These are phyloP conservation scores for Mycena sp. DNA, from an alignment of 1,284 basidiomycete species.

Conservation along the genomic window DNA sequence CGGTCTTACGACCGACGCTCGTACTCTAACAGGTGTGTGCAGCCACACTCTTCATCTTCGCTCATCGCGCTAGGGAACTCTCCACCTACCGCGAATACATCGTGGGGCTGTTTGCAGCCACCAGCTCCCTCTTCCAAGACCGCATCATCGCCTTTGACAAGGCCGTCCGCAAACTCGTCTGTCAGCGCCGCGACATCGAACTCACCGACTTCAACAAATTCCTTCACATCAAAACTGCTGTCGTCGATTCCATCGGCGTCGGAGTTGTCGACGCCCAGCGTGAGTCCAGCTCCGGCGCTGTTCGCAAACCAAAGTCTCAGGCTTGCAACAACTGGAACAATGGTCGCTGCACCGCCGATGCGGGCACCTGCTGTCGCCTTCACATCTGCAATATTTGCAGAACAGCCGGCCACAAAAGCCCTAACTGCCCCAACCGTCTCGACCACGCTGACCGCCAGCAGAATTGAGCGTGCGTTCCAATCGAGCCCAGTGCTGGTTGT, in stretches of 20 bases:
- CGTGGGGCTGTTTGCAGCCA: slow-evolving; percentile 20
- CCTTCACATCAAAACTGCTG: slow-evolving; percentile 19
- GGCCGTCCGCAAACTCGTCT: slow-evolving; percentile 22
- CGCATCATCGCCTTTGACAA: slow-evolving; percentile 28
- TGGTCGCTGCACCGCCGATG: background rate
- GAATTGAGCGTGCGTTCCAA: no score
- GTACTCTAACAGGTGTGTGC: slow-evolving; percentile 1
- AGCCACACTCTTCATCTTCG: slow-evolving; percentile 21
- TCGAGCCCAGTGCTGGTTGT: no score
- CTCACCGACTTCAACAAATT: slow-evolving; percentile 22
- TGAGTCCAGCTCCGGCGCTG: background rate
- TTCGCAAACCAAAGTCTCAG: background rate
- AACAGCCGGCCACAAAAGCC: slow-evolving; percentile 7
- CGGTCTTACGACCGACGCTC: no score
- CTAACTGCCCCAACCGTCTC: slow-evolving; percentile 8
- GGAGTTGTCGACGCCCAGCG: slow-evolving; percentile 3
- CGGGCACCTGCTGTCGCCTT: slow-evolving; percentile 6
- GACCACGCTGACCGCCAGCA: slow-evolving; percentile 1
- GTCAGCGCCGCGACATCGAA: slow-evolving; percentile 2
- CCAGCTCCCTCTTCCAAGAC: slow-evolving; percentile 25
- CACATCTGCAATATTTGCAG: slow-evolving; percentile 14
- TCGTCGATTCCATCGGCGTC: no score
- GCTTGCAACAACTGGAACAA: slow-evolving; percentile 23
- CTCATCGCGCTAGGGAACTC: slow-evolving; percentile 23
- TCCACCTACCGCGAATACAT: slow-evolving; percentile 12